A percentile compares a stretch with the other conserved stretches of the same genome.
Conservation (phyloP, 306 rosid species). For the Begonia masoniana region DNA sequence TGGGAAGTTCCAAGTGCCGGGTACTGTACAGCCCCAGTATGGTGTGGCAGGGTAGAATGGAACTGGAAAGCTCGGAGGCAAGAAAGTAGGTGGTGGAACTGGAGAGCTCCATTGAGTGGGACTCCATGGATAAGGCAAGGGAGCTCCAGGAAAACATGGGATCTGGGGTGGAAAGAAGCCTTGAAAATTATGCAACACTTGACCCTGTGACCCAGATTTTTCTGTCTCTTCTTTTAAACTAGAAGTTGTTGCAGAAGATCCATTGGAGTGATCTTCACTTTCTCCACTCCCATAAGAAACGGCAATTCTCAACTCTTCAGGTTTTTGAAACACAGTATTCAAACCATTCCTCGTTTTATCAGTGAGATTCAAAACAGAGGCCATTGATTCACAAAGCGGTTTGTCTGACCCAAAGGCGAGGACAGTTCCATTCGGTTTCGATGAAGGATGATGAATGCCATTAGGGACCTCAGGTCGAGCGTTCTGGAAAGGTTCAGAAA, state of each 20-base stretch:
- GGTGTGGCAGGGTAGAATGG: conserved; percentile 43
- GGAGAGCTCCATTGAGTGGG: conserved; percentile 61
- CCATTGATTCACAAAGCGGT: conserved; percentile 36
- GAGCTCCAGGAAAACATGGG: conserved; percentile 32
- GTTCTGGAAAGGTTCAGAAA: neutral
- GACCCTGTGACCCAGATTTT: conserved; percentile 26
- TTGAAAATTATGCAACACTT: conserved; percentile 20
- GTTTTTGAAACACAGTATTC: conserved; percentile 10
- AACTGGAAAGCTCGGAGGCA: conserved; percentile 59
- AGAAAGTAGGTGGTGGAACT: conserved; percentile 39
- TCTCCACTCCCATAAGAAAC: conserved; percentile 17
- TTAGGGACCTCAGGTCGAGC: conserved; percentile 11
- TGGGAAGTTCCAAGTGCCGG: conserved; percentile 23
- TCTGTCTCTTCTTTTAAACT: conserved; percentile 16
- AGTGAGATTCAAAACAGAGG: conserved; percentile 31
- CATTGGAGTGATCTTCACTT: conserved; percentile 14
- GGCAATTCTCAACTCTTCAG: conserved; percentile 20
- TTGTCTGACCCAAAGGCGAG: neutral
- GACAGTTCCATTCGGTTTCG: neutral
- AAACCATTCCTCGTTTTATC: conserved; percentile 14
- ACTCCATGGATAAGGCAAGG: conserved; percentile 41
- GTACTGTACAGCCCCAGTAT: conserved; percentile 29
- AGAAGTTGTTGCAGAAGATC: conserved; percentile 36
- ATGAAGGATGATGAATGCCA: conserved; percentile 1
- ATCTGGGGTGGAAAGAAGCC: conserved; percentile 30